phyloP scores from a whole-genome alignment of 768 basidiomycete genomes.

The Mycena chlorophos region DNA sequence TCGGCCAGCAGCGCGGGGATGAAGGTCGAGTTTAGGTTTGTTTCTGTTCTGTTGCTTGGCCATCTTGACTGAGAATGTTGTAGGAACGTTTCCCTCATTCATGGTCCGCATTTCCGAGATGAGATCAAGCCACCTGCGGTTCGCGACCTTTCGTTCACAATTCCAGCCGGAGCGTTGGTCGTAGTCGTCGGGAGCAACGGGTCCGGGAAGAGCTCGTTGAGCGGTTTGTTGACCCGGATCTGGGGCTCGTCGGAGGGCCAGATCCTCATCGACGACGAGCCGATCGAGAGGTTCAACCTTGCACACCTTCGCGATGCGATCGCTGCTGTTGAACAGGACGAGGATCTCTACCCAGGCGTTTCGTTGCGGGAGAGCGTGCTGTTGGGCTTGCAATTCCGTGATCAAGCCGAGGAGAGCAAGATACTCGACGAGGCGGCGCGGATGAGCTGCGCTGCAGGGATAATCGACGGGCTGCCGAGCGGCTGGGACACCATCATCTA shows the following conservation, averaged over 20 bases:
- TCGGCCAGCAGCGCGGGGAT: constrained; percentile 7
- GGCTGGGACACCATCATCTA: constrained; percentile 43
- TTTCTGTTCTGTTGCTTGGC: not conserved
- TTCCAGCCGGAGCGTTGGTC: constrained; percentile 33
- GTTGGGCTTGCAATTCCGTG: constrained; percentile 27
- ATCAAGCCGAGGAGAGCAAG: constrained; percentile 20
- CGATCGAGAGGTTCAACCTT: constrained; percentile 33
- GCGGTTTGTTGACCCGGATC: constrained; percentile 42
- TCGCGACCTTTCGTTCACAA: constrained; percentile 29
- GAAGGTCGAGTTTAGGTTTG: constrained; percentile 18
- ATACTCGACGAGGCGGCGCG: constrained; percentile 35
- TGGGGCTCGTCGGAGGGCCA: constrained; percentile 35
- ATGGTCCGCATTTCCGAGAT: not conserved
- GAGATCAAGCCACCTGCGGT: constrained; percentile 14
- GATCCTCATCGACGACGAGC: constrained; percentile 41
- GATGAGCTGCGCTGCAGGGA: constrained; percentile 41
- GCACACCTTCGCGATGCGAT: constrained; percentile 37
- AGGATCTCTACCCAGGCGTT: constrained; percentile 34
- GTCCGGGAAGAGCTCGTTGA: constrained; percentile 38
- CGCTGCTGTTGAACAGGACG: constrained; percentile 44
- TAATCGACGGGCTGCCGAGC: constrained; percentile 37
- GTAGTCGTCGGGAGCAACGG: constrained; percentile 35
- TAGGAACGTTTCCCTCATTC: constrained; percentile 16
- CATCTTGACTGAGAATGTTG: not conserved
- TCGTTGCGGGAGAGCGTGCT: constrained; percentile 40